These are phyloP conservation scores for Leptographium wingfieldii DNA, from an alignment of 2,329 filamentous ascomycete genomes.

Conservation along the genomic window DNA sequence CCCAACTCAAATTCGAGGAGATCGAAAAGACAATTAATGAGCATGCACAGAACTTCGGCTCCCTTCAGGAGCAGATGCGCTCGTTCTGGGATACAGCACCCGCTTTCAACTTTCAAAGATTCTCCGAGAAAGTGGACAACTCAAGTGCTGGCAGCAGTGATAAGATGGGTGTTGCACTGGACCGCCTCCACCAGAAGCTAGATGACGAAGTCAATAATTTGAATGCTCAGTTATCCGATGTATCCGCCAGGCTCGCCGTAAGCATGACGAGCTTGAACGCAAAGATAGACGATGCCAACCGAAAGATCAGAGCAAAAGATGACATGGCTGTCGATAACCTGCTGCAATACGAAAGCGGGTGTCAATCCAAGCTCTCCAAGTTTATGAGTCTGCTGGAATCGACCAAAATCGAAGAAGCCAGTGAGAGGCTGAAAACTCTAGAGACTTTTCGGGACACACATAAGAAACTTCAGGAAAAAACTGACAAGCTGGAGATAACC, in stretches of 20 bases:
- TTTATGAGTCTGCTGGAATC: conserved; percentile 4
- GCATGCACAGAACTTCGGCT: background rate
- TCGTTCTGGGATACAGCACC: conserved; percentile 10
- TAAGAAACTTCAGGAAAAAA: conserved; percentile 3
- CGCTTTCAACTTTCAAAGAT: conserved; percentile 7
- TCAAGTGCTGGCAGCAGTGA: conserved; percentile 2
- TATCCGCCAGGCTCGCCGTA: conserved; percentile 10
- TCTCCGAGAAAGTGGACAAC: conserved; percentile 6
- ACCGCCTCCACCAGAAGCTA: conserved; percentile 8
- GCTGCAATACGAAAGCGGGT: conserved; percentile 4
- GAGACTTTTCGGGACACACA: background rate
- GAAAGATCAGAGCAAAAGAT: background rate
- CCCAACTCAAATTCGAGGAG: conserved; percentile 10
- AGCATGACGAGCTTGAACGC: conserved; percentile 1
- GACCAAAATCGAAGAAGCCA: conserved; percentile 2
- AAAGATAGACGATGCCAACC: background rate
- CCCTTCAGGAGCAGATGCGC: conserved; percentile 5
- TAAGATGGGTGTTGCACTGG: conserved; percentile 5
- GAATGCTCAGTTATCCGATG: conserved; percentile 6
- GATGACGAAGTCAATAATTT: conserved; percentile 10
- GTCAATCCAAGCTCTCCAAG: conserved; percentile 1
- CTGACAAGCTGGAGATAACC: conserved; percentile 6
- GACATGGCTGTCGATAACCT: background rate
- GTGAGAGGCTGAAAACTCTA: background rate
- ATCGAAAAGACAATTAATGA: conserved; percentile 7